A percentile compares a stretch with the other conserved stretches of the same genome.
phyloP scores from a whole-genome alignment of 495 filamentous ascomycete genomes.

The Penicillium chermesinum region DNA sequence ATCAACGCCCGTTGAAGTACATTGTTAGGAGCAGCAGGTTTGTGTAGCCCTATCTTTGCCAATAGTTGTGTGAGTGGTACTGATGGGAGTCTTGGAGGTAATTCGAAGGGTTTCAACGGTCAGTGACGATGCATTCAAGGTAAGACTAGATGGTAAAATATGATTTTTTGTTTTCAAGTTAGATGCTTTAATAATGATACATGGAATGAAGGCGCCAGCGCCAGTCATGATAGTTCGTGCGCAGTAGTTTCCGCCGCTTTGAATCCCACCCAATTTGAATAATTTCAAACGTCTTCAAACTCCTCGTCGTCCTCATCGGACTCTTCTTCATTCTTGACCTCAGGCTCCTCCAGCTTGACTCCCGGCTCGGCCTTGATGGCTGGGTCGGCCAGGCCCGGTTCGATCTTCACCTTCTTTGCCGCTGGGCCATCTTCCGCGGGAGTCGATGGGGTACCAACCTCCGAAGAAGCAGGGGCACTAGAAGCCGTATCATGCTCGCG shows the following conservation, averaged over 20 bases:
- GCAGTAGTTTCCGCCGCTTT: too few relatives aligned
- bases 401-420: constrained; percentile 42
- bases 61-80: too few relatives aligned
- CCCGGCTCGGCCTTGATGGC: constrained; percentile 8
- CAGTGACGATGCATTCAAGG: too few relatives aligned
- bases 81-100: too few relatives aligned
- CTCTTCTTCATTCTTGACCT: constrained; percentile 32
- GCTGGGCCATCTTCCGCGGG: constrained; percentile 36
- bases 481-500: constrained; percentile 39
- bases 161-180: too few relatives aligned
- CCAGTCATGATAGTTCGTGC: background rate
- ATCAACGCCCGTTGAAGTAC: too few relatives aligned
- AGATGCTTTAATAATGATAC: background rate
- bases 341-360: constrained; percentile 19
- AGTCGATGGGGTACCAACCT: constrained; percentile 37
- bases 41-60: too few relatives aligned
- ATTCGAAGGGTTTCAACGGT: too few relatives aligned
- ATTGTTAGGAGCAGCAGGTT: too few relatives aligned
- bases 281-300: constrained; percentile 43
- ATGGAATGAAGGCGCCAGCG: constrained; percentile 9
- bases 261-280: background rate
- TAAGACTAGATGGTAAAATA: too few relatives aligned
- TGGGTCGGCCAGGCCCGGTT: constrained; percentile 10
- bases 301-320: constrained; percentile 53
- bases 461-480: constrained; percentile 37